Evolutionary conservation across 2,329 filamentous ascomycete species (phyloP).

Genomic region (Colletotrichum neosansevieriae): DNA sequence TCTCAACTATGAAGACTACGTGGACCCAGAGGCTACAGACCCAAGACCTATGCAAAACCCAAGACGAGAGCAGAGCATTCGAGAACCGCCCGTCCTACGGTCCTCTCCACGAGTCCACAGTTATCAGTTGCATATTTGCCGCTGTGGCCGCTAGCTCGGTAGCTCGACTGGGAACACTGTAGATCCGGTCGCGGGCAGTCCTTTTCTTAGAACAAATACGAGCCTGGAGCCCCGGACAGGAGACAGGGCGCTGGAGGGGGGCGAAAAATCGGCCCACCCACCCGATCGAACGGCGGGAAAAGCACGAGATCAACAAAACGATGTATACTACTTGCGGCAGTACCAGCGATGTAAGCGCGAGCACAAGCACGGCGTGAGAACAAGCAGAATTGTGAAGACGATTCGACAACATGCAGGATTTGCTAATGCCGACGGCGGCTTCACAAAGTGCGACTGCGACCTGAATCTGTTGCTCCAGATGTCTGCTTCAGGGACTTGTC

Average conservation of each 20-base stretch:
- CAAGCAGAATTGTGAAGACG: neutral
- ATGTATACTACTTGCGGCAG: neutral
- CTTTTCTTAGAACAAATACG: constrained; percentile 40
- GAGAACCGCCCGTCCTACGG: neutral
- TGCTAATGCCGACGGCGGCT: neutral
- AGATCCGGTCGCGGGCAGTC: constrained; percentile 33
- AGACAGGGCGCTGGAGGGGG: neutral
- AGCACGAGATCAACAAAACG: neutral
- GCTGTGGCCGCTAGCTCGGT: constrained; percentile 10
- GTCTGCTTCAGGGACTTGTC: neutral
- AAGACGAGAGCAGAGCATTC: constrained; percentile 1
- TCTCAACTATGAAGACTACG: constrained; percentile 8
- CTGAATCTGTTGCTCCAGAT: neutral
- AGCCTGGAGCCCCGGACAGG: constrained; percentile 20
- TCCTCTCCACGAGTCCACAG: constrained; percentile 18
- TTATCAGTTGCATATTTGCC: constrained; percentile 19
- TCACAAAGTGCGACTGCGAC: neutral
- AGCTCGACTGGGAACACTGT: constrained; percentile 20
- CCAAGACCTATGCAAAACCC: no score
- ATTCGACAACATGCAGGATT: neutral
- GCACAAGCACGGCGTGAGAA: no score
- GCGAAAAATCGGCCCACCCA: constrained; percentile 28
- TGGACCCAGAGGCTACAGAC: neutral
- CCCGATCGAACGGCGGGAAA: constrained; percentile 18
- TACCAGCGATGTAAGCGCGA: neutral